Base-by-base conservation (phyloP, 2,329 filamentous ascomycete species). In the Aspergillus melleus region DNA sequence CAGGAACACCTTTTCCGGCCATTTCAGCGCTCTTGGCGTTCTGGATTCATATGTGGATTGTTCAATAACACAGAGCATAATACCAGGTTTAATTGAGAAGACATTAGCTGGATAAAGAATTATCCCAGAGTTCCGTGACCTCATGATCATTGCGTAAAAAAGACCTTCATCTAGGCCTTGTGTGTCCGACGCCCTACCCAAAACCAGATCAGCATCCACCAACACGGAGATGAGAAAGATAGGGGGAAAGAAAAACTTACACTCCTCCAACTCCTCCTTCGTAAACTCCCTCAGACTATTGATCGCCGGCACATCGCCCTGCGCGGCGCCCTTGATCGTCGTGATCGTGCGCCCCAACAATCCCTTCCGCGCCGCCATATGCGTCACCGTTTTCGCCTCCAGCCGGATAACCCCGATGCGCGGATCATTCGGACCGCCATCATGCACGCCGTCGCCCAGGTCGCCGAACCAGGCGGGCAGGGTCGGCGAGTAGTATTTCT, bases 391-490 rank as follows among this genome's bases (percentile, higher is more conserved):
- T 66, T 83, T 82, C 16, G 88, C 84, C 79, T 88, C 87, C 62
- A 96, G 87, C 58, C 87, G 88, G 68, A 96, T 96, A 64, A 96
- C 77, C 44, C 87, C 90, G 65, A 96, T 91, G 22, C 92, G 84
- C 12, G 92, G 92, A 70, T 96, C 92, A 1, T 91, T 85, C 62
- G 88, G 88, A 1, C 90, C 88, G 26, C 92, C 92, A 66, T 96
- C 90, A 72, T 96, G 92, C 59, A 83, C 86, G 51, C 91, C 92
- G 64, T 96, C 92, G 22, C 88, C 90, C 19, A 96, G 83, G 65
- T 96, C 92, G 6, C 92, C 92, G 16, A 96, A 71, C 92, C 92
- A 96, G 0, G 90, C 89, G 80, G 92, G 93, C 61, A 96, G 80
- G 0, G 81, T 73, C 0, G 87, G 84, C 22, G 82, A 88, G 77